These are phyloP conservation scores for Euphorbia peplus DNA, from an alignment of 345 rosid genomes.

Conservation along the genomic window DNA sequence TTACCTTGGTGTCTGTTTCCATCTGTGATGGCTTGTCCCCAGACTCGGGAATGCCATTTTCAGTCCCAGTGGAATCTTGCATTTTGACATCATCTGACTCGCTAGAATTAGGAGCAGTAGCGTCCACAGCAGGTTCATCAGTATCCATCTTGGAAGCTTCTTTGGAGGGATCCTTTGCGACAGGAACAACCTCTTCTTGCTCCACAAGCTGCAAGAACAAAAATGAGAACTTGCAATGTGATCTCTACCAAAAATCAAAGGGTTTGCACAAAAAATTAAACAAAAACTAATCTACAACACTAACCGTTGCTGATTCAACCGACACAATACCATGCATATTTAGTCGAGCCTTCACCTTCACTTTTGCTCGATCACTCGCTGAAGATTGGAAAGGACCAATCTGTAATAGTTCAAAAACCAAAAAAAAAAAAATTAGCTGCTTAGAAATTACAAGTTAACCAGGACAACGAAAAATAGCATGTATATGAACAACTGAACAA, in stretches of 20 bases:
- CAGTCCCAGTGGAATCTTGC: constrained; percentile 73
- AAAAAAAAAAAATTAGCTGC: neutral
- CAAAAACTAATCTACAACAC: constrained; percentile 18
- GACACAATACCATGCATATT: constrained; percentile 84
- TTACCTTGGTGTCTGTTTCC: constrained; percentile 81
- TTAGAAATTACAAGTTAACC: neutral
- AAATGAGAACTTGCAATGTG: neutral
- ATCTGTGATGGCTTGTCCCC: constrained; percentile 71
- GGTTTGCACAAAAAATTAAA: neutral
- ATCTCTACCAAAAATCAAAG: neutral
- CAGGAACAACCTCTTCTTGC: constrained; percentile 89
- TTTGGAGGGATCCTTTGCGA: constrained; percentile 50
- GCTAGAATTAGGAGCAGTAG: constrained; percentile 43
- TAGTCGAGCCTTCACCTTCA: constrained; percentile 83
- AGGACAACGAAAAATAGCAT: neutral
- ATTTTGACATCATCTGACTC: constrained; percentile 62
- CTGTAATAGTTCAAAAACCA: constrained; percentile 28
- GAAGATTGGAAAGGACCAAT: constrained; percentile 87
- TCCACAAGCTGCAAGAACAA: constrained; percentile 66
- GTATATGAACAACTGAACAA: neutral
- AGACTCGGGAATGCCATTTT: constrained; percentile 70
- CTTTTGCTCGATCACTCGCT: constrained; percentile 69
- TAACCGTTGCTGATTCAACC: constrained; percentile 79
- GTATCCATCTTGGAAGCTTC: constrained; percentile 75
- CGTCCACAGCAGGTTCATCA: constrained; percentile 47